phyloP scores from a whole-genome alignment of 495 filamentous ascomycete species.

The Aspergillus avenaceus region DNA sequence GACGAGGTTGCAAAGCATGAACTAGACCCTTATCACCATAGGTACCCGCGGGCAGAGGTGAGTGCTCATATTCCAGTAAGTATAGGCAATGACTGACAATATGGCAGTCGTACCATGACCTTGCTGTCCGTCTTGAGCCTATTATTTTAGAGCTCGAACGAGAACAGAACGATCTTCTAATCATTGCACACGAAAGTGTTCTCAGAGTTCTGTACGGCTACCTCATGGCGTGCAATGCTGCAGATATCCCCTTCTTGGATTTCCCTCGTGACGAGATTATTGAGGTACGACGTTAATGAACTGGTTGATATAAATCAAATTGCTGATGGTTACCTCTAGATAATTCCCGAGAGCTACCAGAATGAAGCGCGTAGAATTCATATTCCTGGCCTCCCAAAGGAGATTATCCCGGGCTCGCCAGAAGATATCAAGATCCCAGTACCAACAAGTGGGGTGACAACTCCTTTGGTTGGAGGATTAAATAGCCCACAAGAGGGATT shows the following conservation, averaged over 20 bases:
- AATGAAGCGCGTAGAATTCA: slow-evolving; percentile 88
- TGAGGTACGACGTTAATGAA: slow-evolving; percentile 52
- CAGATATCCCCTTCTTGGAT: slow-evolving; percentile 86
- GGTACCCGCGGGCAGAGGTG: slow-evolving; percentile 93
- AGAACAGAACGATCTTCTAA: slow-evolving; percentile 92
- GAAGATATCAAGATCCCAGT: slow-evolving; percentile 84
- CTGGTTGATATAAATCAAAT: slow-evolving; percentile 4
- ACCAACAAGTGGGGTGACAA: slow-evolving; percentile 52
- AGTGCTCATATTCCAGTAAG: slow-evolving; percentile 11
- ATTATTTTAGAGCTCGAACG: slow-evolving; percentile 97
- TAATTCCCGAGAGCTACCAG: slow-evolving; percentile 95
- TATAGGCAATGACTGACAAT: slow-evolving; percentile 2
- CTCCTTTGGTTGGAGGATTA: slow-evolving; percentile 43
- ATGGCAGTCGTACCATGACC: slow-evolving; percentile 88
- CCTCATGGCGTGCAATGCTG: slow-evolving; percentile 97
- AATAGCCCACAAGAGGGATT: slow-evolving; percentile 42
- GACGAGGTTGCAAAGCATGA: slow-evolving; percentile 93
- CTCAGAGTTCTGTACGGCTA: slow-evolving; percentile 96
- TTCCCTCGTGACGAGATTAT: slow-evolving; percentile 98
- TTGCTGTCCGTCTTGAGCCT: slow-evolving; percentile 95
- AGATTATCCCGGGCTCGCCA: slow-evolving; percentile 67
- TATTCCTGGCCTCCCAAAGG: slow-evolving; percentile 59
- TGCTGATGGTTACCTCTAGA: slow-evolving; percentile 42
- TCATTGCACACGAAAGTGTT: slow-evolving; percentile 97
- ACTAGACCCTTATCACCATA: slow-evolving; percentile 92